Percentiles rank a stretch among this genome's conserved stretches.
Conservation (phyloP, 345 rosid genomes). For the Linum tenue region DNA sequence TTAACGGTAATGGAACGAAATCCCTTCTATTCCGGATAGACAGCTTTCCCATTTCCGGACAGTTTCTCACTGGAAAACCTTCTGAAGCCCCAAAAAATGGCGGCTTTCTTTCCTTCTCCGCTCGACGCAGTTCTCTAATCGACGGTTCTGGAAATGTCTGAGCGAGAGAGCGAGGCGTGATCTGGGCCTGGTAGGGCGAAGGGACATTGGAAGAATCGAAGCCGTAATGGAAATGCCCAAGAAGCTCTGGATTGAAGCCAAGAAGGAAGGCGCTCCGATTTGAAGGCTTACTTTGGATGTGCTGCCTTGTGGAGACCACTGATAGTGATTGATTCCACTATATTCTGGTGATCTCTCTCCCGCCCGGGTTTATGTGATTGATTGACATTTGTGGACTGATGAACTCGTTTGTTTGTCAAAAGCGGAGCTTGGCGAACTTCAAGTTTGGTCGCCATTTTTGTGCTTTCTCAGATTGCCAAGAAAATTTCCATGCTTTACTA, state of each 20-base stretch:
- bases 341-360: slow-evolving; percentile 60
- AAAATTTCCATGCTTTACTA: not conserved
- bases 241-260: slow-evolving; percentile 86
- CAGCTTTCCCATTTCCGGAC: too few species aligned
- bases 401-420: slow-evolving; percentile 42
- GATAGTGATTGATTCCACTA: slow-evolving; percentile 39
- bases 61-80: not conserved
- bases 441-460: slow-evolving; percentile 37
- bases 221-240: slow-evolving; percentile 79
- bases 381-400: slow-evolving; percentile 28
- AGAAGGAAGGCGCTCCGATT: slow-evolving; percentile 34
- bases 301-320: slow-evolving; percentile 48
- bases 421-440: slow-evolving; percentile 82
- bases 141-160: slow-evolving; percentile 76
- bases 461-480: not conserved
- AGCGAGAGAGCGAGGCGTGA: slow-evolving; percentile 36
- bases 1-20: too few species aligned
- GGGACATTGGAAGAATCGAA: slow-evolving; percentile 68
- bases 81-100: slow-evolving; percentile 11
- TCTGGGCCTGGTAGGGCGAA: slow-evolving; percentile 65
- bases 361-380: not conserved
- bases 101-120: slow-evolving; percentile 13
- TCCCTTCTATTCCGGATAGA: too few species aligned
- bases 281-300: slow-evolving; percentile 70
- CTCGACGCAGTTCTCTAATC: slow-evolving; percentile 15